phyloP scores from a whole-genome alignment of 202 grass and related monocot genomes.

The Brachypodium distachyon region DNA sequence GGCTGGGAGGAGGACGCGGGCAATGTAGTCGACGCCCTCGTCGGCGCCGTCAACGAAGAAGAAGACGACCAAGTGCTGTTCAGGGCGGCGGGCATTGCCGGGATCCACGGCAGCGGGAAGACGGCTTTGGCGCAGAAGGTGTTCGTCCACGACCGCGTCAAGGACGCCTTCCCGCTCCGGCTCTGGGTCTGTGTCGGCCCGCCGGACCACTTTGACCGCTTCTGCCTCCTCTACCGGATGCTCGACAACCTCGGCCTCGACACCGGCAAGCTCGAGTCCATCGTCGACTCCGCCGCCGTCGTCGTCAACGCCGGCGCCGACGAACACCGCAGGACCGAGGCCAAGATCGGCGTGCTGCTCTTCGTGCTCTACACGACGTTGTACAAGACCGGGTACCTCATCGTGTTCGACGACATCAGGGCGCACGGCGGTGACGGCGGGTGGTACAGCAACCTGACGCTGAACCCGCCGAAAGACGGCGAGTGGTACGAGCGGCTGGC shows the following conservation, averaged over 20 bases:
- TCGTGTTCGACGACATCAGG: constrained; percentile 53
- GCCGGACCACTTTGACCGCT: constrained; percentile 4
- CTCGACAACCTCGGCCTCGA: constrained; percentile 63
- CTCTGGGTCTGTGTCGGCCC: constrained; percentile 55
- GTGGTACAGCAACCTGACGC: constrained; percentile 48
- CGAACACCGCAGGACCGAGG: no score
- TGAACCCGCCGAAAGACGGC: neutral
- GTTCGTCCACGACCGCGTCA: constrained; percentile 42
- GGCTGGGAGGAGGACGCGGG: constrained; percentile 15
- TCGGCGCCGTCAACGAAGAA: neutral
- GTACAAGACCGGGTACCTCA: constrained; percentile 38
- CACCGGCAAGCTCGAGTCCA: constrained; percentile 12
- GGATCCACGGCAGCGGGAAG: constrained; percentile 51
- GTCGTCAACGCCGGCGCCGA: neutral
- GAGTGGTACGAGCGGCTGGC: constrained; percentile 44
- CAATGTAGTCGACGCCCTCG: constrained; percentile 7
- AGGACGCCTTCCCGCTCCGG: constrained; percentile 47
- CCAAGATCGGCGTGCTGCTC: constrained; percentile 33
- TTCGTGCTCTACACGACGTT: constrained; percentile 37
- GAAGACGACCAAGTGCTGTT: neutral
- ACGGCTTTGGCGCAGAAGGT: constrained; percentile 49
- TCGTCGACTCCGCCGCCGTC: neutral
- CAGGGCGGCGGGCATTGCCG: constrained; percentile 34
- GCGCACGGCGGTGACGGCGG: neutral
- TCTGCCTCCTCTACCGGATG: constrained; percentile 48